A percentile compares a stretch with the other conserved stretches of the same genome.
phyloP scores from a whole-genome alignment of 176 grass and related monocot genomes.

The Zizania latifolia region DNA sequence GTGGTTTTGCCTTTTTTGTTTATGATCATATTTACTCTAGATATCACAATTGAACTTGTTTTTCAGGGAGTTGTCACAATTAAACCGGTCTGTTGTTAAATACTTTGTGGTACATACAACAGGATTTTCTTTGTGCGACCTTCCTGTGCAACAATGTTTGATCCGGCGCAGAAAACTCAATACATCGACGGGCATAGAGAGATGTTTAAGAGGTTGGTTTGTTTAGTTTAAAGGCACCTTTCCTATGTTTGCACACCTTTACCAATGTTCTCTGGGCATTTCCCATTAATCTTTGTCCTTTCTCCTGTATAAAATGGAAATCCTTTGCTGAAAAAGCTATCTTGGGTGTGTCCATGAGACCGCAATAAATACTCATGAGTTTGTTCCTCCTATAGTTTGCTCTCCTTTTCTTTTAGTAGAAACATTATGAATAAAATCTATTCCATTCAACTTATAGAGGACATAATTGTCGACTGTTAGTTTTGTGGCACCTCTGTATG shows the following conservation, averaged over 20 bases:
- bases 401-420: background rate
- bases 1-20: background rate
- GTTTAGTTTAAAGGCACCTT: background rate
- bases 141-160: slow-evolving; percentile 40
- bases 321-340: background rate
- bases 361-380: background rate
- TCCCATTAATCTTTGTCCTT: background rate
- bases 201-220: slow-evolving; percentile 54
- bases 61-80: too few species aligned
- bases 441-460: background rate
- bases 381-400: background rate
- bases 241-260: background rate
- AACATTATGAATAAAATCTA: background rate
- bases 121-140: background rate
- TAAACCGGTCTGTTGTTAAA: background rate
- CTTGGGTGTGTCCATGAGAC: background rate
- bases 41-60: background rate
- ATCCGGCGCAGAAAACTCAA: slow-evolving; percentile 34
- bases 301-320: background rate
- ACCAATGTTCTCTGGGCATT: background rate
- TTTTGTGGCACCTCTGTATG: background rate
- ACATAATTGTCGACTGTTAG: background rate
- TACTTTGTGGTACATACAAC: background rate
- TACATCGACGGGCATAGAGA: slow-evolving; percentile 65
- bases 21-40: background rate